Evolutionary conservation across 1,139 yeast genomes (phyloP), one percentile per base, ranked within the genome.

Genomic region (Schizosaccharomyces versatilis): DNA sequence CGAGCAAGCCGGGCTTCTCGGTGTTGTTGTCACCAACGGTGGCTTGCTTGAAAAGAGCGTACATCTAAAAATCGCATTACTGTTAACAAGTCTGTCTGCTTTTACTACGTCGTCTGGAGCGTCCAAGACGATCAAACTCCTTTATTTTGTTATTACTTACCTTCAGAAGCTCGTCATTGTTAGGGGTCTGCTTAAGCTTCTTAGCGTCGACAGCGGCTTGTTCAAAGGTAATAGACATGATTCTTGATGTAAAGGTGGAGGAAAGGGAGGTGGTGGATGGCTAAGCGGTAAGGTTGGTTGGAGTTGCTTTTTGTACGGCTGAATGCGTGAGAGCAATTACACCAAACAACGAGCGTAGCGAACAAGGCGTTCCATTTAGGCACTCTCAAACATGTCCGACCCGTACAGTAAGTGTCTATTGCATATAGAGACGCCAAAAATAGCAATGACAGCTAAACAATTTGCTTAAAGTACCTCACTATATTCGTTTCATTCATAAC

Each of bases 31-130:
- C 98, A 62, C 98, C 98, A 58, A 81, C 81, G 53, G 97, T 88
- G 61, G 97, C 94, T 73, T 90, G 98, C 73, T 90, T 90, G 81
- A 76, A 90, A 65, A 90, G 76, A 49, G 93, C 96, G 73, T 90
- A 90, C 65, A 71, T 67, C 69, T 68, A 70, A 3, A 6, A 47
- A 41, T 38, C 41, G 32, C 36, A 41, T 38, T 36, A 10, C 3
- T 1, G 15, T 8, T 10, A 7, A 36, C 51, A 38, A 10, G 14
- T 14, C 10, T 14, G 49, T 1, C 39, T 9, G 14, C n/a, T n/a
- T n/a, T 17, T 51, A n/a, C 15, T 8, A 24, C 17, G 6, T 3
- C 12, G 14, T 12, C 12, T 12, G 41, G 6, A 14, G n/a, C 14
- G 41, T 39, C 6, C 3, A 42, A 12, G 5, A 39, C 3, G 14